phyloP scores from a whole-genome alignment of 2,329 filamentous ascomycete genomes.

The Calonectria hawksworthii region DNA sequence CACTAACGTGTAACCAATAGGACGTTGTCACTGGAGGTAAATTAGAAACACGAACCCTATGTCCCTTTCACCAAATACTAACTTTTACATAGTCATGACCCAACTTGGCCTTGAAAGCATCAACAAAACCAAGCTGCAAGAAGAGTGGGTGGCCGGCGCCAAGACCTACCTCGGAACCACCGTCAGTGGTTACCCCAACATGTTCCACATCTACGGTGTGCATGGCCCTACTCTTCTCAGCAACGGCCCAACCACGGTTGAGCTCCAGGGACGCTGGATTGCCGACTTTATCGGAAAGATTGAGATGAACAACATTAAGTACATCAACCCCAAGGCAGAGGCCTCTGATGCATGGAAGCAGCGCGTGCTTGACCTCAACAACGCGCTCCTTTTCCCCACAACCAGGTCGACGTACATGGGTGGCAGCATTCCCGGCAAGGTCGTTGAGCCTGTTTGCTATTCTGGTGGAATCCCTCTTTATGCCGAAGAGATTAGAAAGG shows the following conservation, averaged over 20 bases:
- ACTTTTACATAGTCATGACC: conserved; percentile 53
- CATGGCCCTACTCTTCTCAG: conserved; percentile 68
- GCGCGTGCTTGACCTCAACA: conserved; percentile 59
- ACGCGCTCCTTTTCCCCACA: conserved; percentile 63
- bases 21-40: conserved; percentile 54
- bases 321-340: conserved; percentile 63
- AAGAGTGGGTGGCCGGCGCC: conserved; percentile 58
- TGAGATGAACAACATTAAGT: conserved; percentile 59
- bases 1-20: conserved; percentile 35
- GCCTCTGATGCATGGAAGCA: conserved; percentile 64
- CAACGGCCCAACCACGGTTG: conserved; percentile 69
- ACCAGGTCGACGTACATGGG: conserved; percentile 69
- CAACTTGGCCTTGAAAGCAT: conserved; percentile 60
- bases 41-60: not conserved
- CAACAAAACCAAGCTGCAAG: conserved; percentile 52
- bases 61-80: not conserved
- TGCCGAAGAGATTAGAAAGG: conserved; percentile 36
- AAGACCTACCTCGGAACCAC: conserved; percentile 61
- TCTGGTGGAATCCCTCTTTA: conserved; percentile 57
- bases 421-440: conserved; percentile 67
- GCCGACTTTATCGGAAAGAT: conserved; percentile 64
- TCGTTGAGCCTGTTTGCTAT: conserved; percentile 65
- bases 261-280: conserved; percentile 71
- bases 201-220: conserved; percentile 67
- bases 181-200: conserved; percentile 62